Evolutionary conservation across 345 rosid genomes (phyloP).

Genomic region (Viola odorata): DNA sequence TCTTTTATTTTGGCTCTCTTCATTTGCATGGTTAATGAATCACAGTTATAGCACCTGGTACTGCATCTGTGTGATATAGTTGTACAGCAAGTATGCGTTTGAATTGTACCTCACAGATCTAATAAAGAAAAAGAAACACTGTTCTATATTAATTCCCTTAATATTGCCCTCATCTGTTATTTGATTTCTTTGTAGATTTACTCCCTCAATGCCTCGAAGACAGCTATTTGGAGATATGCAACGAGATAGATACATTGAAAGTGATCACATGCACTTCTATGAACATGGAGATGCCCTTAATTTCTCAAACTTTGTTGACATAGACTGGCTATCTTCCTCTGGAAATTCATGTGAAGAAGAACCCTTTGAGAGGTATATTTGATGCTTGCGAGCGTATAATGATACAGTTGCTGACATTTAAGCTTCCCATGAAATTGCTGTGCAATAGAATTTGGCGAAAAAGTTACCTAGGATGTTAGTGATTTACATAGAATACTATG

Average conservation of each 20-base stretch:
- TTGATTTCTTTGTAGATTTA: constrained; percentile 43
- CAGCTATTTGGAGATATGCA: constrained; percentile 73
- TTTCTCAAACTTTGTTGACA: constrained; percentile 85
- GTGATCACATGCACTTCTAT: constrained; percentile 48
- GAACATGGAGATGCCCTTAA: constrained; percentile 61
- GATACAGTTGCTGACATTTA: too few relatives aligned
- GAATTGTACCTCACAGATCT: too few relatives aligned
- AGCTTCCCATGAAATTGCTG: not conserved
- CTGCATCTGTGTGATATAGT: constrained; percentile 1
- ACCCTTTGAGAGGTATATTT: constrained; percentile 68
- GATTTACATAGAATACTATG: too few relatives aligned
- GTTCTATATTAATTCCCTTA: not conserved
- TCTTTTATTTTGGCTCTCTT: not conserved
- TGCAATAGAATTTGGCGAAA: too few relatives aligned
- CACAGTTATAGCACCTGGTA: not conserved
- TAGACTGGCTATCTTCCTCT: constrained; percentile 90
- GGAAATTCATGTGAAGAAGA: constrained; percentile 90
- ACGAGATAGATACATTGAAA: constrained; percentile 42
- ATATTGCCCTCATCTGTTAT: constrained; percentile 10
- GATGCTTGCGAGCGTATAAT: not conserved
- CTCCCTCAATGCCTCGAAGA: constrained; percentile 64
- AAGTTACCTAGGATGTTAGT: too few relatives aligned
- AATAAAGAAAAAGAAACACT: not conserved
- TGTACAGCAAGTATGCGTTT: constrained; percentile 1
- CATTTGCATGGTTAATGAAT: not conserved